Evolutionary conservation across 495 filamentous ascomycete genomes (phyloP), one percentile per base, ranked within the genome.

Genomic region (Mytilinidion resinicola): DNA sequence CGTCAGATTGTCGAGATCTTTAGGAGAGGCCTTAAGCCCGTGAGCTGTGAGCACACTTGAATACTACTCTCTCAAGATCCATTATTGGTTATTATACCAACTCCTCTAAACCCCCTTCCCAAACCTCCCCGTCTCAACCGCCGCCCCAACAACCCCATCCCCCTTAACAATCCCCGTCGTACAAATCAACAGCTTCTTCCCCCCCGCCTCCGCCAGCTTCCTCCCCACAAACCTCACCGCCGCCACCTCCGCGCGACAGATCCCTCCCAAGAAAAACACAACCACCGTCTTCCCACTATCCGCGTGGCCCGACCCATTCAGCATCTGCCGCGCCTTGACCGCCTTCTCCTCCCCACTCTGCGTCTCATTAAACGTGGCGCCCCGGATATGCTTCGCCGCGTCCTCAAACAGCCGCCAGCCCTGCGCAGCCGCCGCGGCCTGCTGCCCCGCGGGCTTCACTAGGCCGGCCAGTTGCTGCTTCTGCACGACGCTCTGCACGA

Each of bases 341-440:
- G 91, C 91, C 72, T 91, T 93, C 66, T 96, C 93, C 70, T 96
- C 89, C 20, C 91, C 92, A 65, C 89, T 91, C 71, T 99, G 95
- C 12, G 88, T 78, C 66, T 95, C 88, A 60, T 95, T 95, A 70
- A 97, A 93, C 0, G 90, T 95, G 57, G 83, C 80, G 12, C 95
- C 95, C 14, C 85, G 80, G 2, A 87, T 88, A 67, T 88, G 87
- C 67, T 92, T 91, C 57, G 92, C 81, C 11, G 86, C 82, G 51
- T 95, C 90, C 55, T 96, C 92, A 64, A 96, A 96, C 1, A 89
- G 88, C 42, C 88, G 81, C 88, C 91, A 95, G 15, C 91, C 91
- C 54, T 88, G 86, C 5, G 76, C 72, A 14, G 75, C 74, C 3
- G 78, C 70, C 25, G 76, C 75, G 8, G 73, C 75, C 50, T 69